Evolutionary conservation across 192 early-diverging fungal species (phyloP).

Genomic region (Cetraspora pellucida): DNA sequence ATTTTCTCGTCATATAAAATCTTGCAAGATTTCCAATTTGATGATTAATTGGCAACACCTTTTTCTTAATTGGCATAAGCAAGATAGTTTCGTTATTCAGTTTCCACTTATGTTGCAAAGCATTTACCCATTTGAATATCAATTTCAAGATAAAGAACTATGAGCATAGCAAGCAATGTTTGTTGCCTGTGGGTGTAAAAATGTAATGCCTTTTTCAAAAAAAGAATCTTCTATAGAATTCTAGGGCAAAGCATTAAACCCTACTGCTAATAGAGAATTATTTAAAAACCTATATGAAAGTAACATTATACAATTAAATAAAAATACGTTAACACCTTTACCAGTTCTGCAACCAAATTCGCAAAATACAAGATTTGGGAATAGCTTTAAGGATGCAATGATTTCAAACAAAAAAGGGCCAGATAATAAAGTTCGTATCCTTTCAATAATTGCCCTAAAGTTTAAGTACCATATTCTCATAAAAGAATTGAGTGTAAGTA

Average conservation of each 20-base stretch:
- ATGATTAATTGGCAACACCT: not conserved
- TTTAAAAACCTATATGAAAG: no score
- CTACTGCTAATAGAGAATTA: no score
- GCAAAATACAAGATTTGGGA: no score
- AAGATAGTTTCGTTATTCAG: no score
- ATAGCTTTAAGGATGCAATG: no score
- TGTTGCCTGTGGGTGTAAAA: not conserved
- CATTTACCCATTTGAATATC: not conserved
- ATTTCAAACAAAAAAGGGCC: no score
- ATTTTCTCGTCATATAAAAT: not conserved
- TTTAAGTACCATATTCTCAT: no score
- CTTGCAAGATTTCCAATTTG: not conserved
- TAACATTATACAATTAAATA: not conserved
- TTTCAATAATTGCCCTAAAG: no score
- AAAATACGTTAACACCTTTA: not conserved
- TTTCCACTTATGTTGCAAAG: not conserved
- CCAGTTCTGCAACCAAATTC: no score
- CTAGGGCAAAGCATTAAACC: not conserved
- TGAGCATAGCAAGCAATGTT: not conserved
- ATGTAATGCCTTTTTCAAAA: not conserved
- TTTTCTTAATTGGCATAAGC: not conserved
- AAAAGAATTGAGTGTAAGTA: no score
- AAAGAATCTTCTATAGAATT: no score
- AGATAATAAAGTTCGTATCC: no score
- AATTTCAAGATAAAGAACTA: slow-evolving; percentile 15